Conservation (phyloP, 1,139 yeast species). For the Suhomyces maxii region DNA sequence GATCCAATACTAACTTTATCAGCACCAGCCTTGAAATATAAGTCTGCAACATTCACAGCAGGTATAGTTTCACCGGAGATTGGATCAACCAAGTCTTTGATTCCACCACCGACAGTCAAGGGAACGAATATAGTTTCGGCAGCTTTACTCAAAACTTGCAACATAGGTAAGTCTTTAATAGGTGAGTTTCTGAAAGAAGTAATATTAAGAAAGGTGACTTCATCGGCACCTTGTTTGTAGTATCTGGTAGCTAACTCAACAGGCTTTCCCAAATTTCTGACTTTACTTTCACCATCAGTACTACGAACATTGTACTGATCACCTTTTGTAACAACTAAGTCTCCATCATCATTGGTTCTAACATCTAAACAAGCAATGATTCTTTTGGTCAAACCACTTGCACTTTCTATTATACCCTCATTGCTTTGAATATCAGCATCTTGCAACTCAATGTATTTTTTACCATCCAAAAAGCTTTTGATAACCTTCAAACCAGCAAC, state of each 20-base stretch:
- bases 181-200: constrained; percentile 96
- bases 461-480: constrained; percentile 64
- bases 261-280: constrained; percentile 93
- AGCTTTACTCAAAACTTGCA: constrained; percentile 77
- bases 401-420: constrained; percentile 44
- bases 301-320: constrained; percentile 97
- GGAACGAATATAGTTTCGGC: constrained; percentile 95
- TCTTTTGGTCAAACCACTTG: constrained; percentile 80
- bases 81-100: constrained; percentile 84
- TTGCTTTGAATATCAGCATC: constrained; percentile 19
- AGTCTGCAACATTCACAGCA: constrained; percentile 85
- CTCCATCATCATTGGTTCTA: constrained; percentile 92
- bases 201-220: constrained; percentile 88
- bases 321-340: constrained; percentile 94
- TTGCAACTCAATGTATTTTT: constrained; percentile 26
- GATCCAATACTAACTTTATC: constrained; percentile 96
- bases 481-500: constrained; percentile 79
- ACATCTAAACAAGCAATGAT: constrained; percentile 95
- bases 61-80: constrained; percentile 67
- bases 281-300: constrained; percentile 43
- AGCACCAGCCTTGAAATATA: constrained; percentile 94
- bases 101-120: constrained; percentile 96
- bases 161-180: constrained; percentile 87
- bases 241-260: constrained; percentile 89
- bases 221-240: constrained; percentile 94